A percentile compares a stretch with the other conserved stretches of the same genome.
Evolutionary conservation across 2,329 filamentous ascomycete genomes (phyloP).

Genomic region (Alternaria novae-zelandiae): DNA sequence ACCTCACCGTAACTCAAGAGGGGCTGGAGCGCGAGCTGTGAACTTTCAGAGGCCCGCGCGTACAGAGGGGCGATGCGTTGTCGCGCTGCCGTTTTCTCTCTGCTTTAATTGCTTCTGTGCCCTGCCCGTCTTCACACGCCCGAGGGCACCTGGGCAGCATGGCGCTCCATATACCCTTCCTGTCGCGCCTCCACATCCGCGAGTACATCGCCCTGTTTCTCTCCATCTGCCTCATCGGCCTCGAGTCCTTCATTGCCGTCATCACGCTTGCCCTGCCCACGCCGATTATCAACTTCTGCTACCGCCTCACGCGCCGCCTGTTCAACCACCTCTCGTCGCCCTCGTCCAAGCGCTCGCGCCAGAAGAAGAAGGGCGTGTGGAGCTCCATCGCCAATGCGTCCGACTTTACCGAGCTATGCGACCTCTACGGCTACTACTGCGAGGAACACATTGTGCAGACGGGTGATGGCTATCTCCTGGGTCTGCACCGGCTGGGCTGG

Average conservation of each 20-base stretch:
- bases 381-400: constrained; percentile 82
- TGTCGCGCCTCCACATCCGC: constrained; percentile 65
- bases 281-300: constrained; percentile 81
- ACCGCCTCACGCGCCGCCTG: constrained; percentile 78
- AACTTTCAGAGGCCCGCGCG: constrained; percentile 6
- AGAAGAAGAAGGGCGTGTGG: constrained; percentile 75
- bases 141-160: constrained; percentile 31
- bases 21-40: constrained; percentile 4
- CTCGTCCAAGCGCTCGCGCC: constrained; percentile 70
- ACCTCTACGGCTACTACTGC: constrained; percentile 86
- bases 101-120: constrained; percentile 6
- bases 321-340: constrained; percentile 81
- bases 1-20: constrained; percentile 1
- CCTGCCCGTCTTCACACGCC: background rate
- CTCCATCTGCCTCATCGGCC: constrained; percentile 80
- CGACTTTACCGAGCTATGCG: constrained; percentile 94
- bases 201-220: constrained; percentile 88
- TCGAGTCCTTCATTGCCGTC: constrained; percentile 83
- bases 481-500: constrained; percentile 86
- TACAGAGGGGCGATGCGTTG: constrained; percentile 10
- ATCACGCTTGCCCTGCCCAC: constrained; percentile 86
- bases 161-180: constrained; percentile 65
- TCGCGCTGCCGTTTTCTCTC: background rate
- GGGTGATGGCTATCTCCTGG: constrained; percentile 89
- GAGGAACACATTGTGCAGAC: constrained; percentile 98